Conservation (phyloP, 306 rosid species). For the Cyclanthera cordifolia region DNA sequence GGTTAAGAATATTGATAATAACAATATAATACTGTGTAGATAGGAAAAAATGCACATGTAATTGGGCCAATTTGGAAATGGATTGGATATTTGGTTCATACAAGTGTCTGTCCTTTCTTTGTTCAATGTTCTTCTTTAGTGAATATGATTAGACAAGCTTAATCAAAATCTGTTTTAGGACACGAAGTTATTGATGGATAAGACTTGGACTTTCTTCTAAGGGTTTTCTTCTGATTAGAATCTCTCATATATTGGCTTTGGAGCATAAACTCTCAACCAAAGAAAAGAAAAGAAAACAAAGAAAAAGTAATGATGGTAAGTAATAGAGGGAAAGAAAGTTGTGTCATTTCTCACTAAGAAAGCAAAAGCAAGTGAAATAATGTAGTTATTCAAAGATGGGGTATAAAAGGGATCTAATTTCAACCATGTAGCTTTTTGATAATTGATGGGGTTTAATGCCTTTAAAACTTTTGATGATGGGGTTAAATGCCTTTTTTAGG, state of each 20-base stretch:
- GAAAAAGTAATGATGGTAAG: conserved; percentile 1
- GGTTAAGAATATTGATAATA: background rate
- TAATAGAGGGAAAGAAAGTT: conserved; percentile 6
- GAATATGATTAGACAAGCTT: conserved; percentile 15
- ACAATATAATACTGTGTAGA: background rate
- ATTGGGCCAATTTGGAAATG: background rate
- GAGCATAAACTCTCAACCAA: conserved; percentile 5
- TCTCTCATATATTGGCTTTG: conserved; percentile 1
- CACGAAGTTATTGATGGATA: background rate
- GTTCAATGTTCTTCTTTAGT: conserved; percentile 11
- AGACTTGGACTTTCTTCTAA: background rate
- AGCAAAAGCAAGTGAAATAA: conserved; percentile 9
- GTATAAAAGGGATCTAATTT: conserved; percentile 7
- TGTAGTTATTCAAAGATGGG: conserved; percentile 12
- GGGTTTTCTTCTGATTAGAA: background rate
- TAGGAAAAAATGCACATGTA: conserved; percentile 9
- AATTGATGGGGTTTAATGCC: conserved; percentile 1
- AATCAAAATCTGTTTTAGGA: conserved; percentile 13
- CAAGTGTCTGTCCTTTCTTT: conserved; percentile 11
- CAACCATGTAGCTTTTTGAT: conserved; percentile 4
- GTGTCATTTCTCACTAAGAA: conserved; percentile 5
- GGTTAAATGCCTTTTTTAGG: conserved; percentile 6
- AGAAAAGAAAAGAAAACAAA: background rate
- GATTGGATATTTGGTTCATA: conserved; percentile 2
- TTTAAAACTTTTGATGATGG: conserved; percentile 9